Evolutionary conservation across 345 rosid genomes (phyloP).

Genomic region (Carallia pectinifolia): DNA sequence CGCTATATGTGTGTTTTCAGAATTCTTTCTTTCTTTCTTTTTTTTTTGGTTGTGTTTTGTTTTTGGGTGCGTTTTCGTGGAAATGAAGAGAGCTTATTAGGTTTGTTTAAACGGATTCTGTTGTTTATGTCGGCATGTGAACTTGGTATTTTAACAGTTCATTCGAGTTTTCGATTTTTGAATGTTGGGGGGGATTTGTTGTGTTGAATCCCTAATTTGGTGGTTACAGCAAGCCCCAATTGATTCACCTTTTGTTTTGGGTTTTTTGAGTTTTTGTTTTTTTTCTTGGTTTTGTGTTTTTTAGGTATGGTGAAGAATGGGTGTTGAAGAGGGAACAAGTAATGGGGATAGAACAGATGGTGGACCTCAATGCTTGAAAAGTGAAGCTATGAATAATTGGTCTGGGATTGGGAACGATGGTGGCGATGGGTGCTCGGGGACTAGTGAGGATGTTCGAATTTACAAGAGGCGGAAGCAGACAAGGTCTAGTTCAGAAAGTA

Average conservation of each 20-base stretch:
- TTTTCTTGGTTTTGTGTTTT: neutral
- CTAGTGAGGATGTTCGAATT: conserved; percentile 42
- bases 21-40: neutral
- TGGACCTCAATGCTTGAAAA: conserved; percentile 26
- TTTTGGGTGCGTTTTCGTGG: conserved; percentile 1
- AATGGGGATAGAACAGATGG: conserved; percentile 38
- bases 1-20: neutral
- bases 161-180: conserved; percentile 10
- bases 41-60: neutral
- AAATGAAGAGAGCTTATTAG: neutral
- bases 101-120: neutral
- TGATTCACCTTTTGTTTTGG: neutral
- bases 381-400: conserved; percentile 38
- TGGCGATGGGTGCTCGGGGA: conserved; percentile 41
- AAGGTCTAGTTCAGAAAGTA: conserved; percentile 37
- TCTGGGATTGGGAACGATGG: conserved; percentile 33
- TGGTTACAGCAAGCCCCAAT: conserved; percentile 16
- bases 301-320: conserved; percentile 32
- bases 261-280: neutral
- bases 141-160: conserved; percentile 15
- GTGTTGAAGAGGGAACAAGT: conserved; percentile 42
- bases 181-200: conserved; percentile 7
- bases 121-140: neutral
- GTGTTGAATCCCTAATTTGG: conserved; percentile 37
- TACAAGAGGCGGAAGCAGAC: conserved; percentile 72